These are phyloP conservation scores for Solanum paucissectum DNA, from an alignment of 257 asterid species.

Conservation along the genomic window DNA sequence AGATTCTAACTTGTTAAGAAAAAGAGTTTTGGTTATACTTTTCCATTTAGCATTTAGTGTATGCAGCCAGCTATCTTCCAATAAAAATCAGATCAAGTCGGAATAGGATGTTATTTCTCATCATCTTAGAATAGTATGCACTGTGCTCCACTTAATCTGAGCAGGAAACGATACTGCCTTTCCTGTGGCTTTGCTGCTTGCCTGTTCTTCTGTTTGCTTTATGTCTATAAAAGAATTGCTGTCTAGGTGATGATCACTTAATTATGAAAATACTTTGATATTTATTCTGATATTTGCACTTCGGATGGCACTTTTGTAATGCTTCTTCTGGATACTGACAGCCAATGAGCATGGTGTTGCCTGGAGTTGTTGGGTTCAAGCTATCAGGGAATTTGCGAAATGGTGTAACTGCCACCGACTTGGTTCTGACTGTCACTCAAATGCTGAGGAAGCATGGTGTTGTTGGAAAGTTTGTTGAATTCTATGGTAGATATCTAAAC, in stretches of 20 bases:
- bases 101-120: background rate
- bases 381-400: conserved; percentile 65
- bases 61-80: background rate
- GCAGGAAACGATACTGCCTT: background rate
- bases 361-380: conserved; percentile 91
- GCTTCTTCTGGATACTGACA: conserved; percentile 19
- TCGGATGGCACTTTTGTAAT: background rate
- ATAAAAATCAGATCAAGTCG: background rate
- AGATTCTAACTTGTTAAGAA: background rate
- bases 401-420: conserved; percentile 90
- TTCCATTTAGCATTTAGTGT: background rate
- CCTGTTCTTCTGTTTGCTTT: background rate
- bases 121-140: background rate
- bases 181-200: background rate
- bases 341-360: conserved; percentile 98
- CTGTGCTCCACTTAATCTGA: background rate
- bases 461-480: conserved; percentile 84
- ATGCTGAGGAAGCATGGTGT: conserved; percentile 87
- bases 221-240: background rate
- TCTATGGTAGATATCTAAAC: conserved; percentile 34
- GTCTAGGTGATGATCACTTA: background rate
- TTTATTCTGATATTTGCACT: conserved; percentile 3
- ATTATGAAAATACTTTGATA: background rate
- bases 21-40: background rate
- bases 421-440: conserved; percentile 83